Evolutionary conservation across 2,329 filamentous ascomycete genomes (phyloP), one percentile per base, ranked within the genome.

Genomic region (Aspergillus sp.): DNA sequence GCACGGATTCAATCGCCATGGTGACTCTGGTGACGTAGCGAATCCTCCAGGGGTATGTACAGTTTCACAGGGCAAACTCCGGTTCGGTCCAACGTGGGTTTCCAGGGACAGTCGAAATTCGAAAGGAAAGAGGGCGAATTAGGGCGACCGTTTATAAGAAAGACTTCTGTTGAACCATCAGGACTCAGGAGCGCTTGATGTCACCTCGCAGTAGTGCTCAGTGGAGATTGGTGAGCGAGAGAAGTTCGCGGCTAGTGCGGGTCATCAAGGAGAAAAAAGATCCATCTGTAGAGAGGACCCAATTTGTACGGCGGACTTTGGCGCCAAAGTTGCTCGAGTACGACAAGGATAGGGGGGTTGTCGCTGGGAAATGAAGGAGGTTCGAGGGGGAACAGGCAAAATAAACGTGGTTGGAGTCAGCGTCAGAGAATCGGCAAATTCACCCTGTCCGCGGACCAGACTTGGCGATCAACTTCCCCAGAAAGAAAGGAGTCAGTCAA

Each of bases 1-100:
- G 82, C 65, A 84, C 77, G 61, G 82, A 77, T 70, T 85, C 78
- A 80, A 86, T 86, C 58, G 65, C 55, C 54, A 56, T 57, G 46
- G 43, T 51, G 46, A 44, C 11, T 14, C 25, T 33, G 33, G 4
- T 27, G 44, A n/a, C 23, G 21, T 41, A 52, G 25, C 17, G 23
- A 23, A 15, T 52, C 8, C 33, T 51, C 35, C 45, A 49, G 31
- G 27, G 39, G 39, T 53, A 47, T 52, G 46, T 39, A 23, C 15
- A 43, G 40, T 21, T 17, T 21, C 31, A 46, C 25, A 27, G 17
- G 27, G 14, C 9, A 7, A 40, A 46, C 2, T 41, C 31, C 41
- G 14, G 21, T 6, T 33, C 15, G 27, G 31, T 46, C 17, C 17
- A 39, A 25, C 21, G 43, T 46, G 19, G 19, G 14, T 27, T 3